Evolutionary conservation across 306 rosid species (phyloP).

Genomic region (Malus domestica): ASM211411v1 NC_041794.1:30277501-30278000

Average conservation of each 20-base stretch:
- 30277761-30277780: not conserved
- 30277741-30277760: not conserved
- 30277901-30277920: constrained; percentile 35
- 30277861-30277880: too few relatives aligned
- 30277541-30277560: constrained; percentile 75
- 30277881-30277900: constrained; percentile 25
- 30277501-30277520: constrained; percentile 97
- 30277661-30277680: not conserved
- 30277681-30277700: too few relatives aligned
- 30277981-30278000: constrained; percentile 17
- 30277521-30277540: constrained; percentile 98
- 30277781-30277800: not conserved
- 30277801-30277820: not conserved
- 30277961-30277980: not conserved
- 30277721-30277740: not conserved
- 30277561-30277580: constrained; percentile 91
- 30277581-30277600: constrained; percentile 20
- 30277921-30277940: too few relatives aligned
- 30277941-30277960: not conserved
- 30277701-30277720: not conserved
- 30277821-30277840: too few relatives aligned
- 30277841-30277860: too few relatives aligned
- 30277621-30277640: not conserved
- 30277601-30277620: constrained; percentile 1
- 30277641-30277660: too few relatives aligned